Percentiles rank a stretch among this genome's conserved stretches.
Conservation (phyloP, 2,329 filamentous ascomycete genomes). For the Colletotrichum paranaense region DNA sequence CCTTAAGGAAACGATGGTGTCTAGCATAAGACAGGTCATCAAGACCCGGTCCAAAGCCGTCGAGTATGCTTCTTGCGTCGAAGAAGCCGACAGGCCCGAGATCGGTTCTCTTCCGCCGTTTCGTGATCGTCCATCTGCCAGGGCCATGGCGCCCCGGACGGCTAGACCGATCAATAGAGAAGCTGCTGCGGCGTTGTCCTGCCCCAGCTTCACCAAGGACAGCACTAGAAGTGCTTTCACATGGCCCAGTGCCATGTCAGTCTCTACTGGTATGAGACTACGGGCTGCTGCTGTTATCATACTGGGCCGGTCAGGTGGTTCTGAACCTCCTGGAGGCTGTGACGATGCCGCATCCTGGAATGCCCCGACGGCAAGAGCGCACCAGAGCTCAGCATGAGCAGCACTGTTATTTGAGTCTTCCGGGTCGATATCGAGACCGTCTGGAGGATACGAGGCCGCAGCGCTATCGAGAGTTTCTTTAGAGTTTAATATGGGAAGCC, state of each 20-base stretch:
- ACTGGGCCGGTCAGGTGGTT: conserved; percentile 42
- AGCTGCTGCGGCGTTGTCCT: conserved; percentile 65
- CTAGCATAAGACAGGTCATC: conserved; percentile 71
- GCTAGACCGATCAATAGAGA: conserved; percentile 75
- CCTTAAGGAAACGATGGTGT: conserved; percentile 66
- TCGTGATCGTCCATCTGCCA: conserved; percentile 12
- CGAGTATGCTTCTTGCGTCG: conserved; percentile 10
- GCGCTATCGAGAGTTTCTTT: conserved; percentile 69
- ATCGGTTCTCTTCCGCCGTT: not conserved
- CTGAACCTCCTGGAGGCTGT: conserved; percentile 26
- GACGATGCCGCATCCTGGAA: conserved; percentile 57
- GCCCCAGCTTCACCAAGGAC: conserved; percentile 71
- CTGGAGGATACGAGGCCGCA: conserved; percentile 54
- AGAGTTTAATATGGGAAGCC: conserved; percentile 77
- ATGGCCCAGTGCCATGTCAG: conserved; percentile 52
- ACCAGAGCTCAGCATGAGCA: conserved; percentile 70
- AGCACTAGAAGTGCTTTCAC: conserved; percentile 69
- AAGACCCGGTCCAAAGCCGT: conserved; percentile 39
- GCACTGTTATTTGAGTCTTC: conserved; percentile 44
- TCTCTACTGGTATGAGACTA: conserved; percentile 59
- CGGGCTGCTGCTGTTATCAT: conserved; percentile 62
- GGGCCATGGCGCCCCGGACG: conserved; percentile 49
- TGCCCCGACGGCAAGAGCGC: conserved; percentile 67
- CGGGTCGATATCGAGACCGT: conserved; percentile 44
- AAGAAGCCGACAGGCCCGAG: not conserved